Conservation (phyloP, 2,329 filamentous ascomycete genomes). For the Fusarium sp. region DNA sequence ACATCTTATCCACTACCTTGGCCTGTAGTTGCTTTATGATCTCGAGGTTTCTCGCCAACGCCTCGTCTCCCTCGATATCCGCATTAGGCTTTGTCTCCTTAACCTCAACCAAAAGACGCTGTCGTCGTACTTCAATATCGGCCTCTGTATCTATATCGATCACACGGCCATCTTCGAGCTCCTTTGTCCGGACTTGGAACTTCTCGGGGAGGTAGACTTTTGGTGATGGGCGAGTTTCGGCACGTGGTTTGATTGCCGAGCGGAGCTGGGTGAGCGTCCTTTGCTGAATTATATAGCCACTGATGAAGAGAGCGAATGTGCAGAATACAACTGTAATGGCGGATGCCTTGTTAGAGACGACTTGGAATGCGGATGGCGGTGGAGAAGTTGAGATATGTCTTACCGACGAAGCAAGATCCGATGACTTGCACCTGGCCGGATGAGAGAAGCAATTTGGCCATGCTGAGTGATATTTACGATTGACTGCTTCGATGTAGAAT, state of each 20-base stretch:
- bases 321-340: constrained; percentile 74
- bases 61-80: constrained; percentile 32
- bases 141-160: constrained; percentile 57
- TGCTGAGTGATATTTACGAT: constrained; percentile 21
- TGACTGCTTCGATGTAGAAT: not conserved
- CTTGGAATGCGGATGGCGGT: constrained; percentile 39
- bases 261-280: constrained; percentile 84
- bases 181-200: constrained; percentile 61
- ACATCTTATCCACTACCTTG: constrained; percentile 52
- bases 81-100: constrained; percentile 50
- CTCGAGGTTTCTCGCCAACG: constrained; percentile 48
- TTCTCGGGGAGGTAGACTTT: constrained; percentile 65
- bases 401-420: constrained; percentile 74
- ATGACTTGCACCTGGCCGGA: constrained; percentile 78
- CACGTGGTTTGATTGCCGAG: constrained; percentile 70
- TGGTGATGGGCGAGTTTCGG: constrained; percentile 58
- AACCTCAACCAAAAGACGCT: constrained; percentile 53
- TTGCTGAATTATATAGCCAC: constrained; percentile 89
- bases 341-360: constrained; percentile 13
- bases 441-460: constrained; percentile 70
- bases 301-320: constrained; percentile 86
- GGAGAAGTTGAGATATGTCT: constrained; percentile 45
- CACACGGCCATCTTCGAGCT: constrained; percentile 62
- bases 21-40: constrained; percentile 53
- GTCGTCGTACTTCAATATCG: constrained; percentile 48